Evolutionary conservation across 192 early-diverging fungal species (phyloP), one percentile per base, ranked within the genome.

Genomic region (Coemansia sp.): DNA sequence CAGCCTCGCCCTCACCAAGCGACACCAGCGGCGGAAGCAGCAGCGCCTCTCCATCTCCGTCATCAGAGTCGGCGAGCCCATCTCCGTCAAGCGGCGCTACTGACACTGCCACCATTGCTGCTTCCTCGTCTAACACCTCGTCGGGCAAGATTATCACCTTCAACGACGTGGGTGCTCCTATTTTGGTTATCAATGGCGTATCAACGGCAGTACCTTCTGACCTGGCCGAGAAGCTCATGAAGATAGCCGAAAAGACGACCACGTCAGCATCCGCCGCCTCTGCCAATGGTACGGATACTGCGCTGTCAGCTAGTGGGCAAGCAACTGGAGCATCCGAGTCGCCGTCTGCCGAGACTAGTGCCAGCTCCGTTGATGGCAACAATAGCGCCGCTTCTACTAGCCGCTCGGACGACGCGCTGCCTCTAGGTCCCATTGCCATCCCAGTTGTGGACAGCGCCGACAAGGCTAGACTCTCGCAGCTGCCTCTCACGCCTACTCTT

Each of bases 201-300:
- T 70, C 79, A 4, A 70, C 79, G 3, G 9, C 66, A 7, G 22
- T 82, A 2, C 70, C 79, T 0, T 36, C 45, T 3, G 79, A 73
- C 1, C 37, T 82, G 6, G 79, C 79, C 29, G 79, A 72, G 22
- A 76, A 76, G 46, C 60, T 82, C 5, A 70, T 76, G 70, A 70
- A 82, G 20, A 29, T 67, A 7, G 79, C n/a, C 49, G 68, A 69
- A 37, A 10, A 51, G 4, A 59, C 64, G 0, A 37, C 47, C 0
- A 29, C 37, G 5, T 63, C 62, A 7, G 2, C 42, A 4, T 24
- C 27, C 32, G 24, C 46, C 8, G 15, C 17, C 6, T 22, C 63
- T 24, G 37, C 47, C 4, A 27, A 31, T 10, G 47, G 47, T 25
- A 53, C 62, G 10, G 22, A 20, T n/a, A 31, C 43, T 1, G 32